Evolutionary conservation across 768 basidiomycete species (phyloP).

Genomic region (Favolaschia claudopus): DNA sequence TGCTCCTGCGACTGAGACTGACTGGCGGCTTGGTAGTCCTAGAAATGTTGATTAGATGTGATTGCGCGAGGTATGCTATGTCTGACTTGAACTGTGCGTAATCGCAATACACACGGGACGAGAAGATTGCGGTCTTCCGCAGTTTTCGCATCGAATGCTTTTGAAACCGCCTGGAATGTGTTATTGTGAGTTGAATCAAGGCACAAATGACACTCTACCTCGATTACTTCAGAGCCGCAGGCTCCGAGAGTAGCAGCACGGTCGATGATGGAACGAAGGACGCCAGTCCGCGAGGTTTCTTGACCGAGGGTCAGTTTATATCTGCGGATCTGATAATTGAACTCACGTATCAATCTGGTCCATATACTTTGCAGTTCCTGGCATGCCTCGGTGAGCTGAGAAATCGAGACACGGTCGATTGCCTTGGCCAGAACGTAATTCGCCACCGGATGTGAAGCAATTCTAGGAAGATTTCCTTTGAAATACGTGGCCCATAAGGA

Average conservation of each 20-base stretch:
- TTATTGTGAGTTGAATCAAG: conserved; percentile 1
- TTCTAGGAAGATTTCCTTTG: conserved; percentile 68
- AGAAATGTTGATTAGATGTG: conserved; percentile 4
- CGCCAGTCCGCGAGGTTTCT: conserved; percentile 80
- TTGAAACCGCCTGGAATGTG: conserved; percentile 62
- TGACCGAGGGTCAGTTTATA: conserved; percentile 5
- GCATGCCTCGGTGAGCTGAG: conserved; percentile 62
- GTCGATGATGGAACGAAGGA: conserved; percentile 79
- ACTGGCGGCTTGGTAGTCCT: conserved; percentile 32
- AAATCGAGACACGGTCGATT: conserved; percentile 63
- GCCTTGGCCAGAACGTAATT: conserved; percentile 93
- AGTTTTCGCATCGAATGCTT: conserved; percentile 63
- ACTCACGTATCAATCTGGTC: conserved; percentile 75
- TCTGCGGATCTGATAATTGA: neutral
- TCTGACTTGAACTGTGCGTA: conserved; percentile 60
- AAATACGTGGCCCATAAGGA: conserved; percentile 84
- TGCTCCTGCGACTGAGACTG: conserved; percentile 18
- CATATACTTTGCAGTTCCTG: conserved; percentile 67
- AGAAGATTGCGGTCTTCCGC: conserved; percentile 58
- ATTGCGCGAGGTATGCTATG: neutral
- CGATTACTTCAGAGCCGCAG: conserved; percentile 56
- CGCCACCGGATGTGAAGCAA: conserved; percentile 88
- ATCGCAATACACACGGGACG: conserved; percentile 71
- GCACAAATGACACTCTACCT: conserved; percentile 52
- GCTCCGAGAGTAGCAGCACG: conserved; percentile 58